Evolutionary conservation across 2,329 filamentous ascomycete genomes (phyloP).

Genomic region (Macrophomina phaseolina): DNA sequence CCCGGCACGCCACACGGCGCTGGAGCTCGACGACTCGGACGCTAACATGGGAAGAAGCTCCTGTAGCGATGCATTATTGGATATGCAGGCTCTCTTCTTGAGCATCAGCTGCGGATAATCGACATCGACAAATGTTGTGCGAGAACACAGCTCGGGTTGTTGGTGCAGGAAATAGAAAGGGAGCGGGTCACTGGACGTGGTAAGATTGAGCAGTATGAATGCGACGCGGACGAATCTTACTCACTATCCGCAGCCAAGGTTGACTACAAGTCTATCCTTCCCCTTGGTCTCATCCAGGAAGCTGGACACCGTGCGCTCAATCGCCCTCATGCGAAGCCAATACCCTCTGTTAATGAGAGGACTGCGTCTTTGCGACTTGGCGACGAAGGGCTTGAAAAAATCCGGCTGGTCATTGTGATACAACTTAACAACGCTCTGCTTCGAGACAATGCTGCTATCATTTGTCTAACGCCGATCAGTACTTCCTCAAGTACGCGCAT

Average conservation of each 20-base stretch:
- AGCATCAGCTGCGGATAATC: constrained; percentile 83
- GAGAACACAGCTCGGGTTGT: constrained; percentile 63
- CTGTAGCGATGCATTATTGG: constrained; percentile 60
- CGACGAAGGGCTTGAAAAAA: constrained; percentile 87
- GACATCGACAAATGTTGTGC: constrained; percentile 78
- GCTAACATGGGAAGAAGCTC: constrained; percentile 37
- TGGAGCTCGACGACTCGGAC: constrained; percentile 36
- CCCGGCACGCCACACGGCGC: constrained; percentile 56
- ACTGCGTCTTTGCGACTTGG: constrained; percentile 80
- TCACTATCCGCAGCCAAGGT: constrained; percentile 89
- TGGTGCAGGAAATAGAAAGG: constrained; percentile 81
- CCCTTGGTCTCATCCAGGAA: constrained; percentile 68
- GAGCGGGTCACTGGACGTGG: constrained; percentile 72
- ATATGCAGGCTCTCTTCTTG: constrained; percentile 74
- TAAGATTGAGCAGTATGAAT: neutral
- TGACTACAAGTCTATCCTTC: constrained; percentile 75
- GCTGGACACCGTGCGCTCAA: constrained; percentile 74
- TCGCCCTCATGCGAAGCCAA: constrained; percentile 81
- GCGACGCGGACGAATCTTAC: constrained; percentile 46
- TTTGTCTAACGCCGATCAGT: constrained; percentile 68
- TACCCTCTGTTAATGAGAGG: constrained; percentile 91
- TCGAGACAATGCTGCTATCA: constrained; percentile 89
- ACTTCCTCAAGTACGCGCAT: neutral
- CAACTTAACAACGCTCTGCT: constrained; percentile 87
- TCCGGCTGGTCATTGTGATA: constrained; percentile 80